Percentiles rank a stretch among this genome's conserved stretches.
phyloP scores from a whole-genome alignment of 371 early-diverging fungal genomes.

The Actinomucor elegans region DNA sequence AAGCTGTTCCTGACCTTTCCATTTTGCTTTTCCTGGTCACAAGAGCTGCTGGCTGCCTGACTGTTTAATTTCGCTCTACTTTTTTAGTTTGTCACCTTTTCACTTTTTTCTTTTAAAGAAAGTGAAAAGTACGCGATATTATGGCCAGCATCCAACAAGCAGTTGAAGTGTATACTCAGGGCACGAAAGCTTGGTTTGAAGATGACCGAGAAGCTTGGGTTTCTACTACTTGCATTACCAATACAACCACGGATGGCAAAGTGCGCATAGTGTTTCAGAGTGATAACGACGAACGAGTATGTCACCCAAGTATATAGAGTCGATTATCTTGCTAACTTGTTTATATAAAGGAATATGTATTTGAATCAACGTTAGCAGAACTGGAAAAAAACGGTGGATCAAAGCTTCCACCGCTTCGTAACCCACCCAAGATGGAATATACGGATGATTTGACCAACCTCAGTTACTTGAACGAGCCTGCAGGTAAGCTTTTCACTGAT shows the following conservation, averaged over 20 bases:
- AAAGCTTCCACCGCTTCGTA: constrained; percentile 84
- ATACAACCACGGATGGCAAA: constrained; percentile 49
- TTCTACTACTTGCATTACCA: constrained; percentile 66
- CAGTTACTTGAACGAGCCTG: constrained; percentile 90
- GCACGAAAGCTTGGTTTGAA: constrained; percentile 85
- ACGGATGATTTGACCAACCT: constrained; percentile 91
- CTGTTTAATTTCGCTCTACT: not conserved
- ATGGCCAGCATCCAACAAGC: constrained; percentile 34
- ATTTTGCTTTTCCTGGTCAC: too few relatives aligned
- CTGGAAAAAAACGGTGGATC: constrained; percentile 63
- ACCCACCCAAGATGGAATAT: constrained; percentile 86
- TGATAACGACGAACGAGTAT: constrained; percentile 57
- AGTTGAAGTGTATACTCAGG: constrained; percentile 64
- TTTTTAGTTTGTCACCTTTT: not conserved
- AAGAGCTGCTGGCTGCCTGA: too few relatives aligned
- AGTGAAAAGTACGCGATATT: not conserved
- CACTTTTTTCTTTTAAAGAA: not conserved
- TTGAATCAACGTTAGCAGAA: constrained; percentile 72
- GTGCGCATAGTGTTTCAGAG: constrained; percentile 64
- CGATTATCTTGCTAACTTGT: too few relatives aligned
- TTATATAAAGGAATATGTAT: constrained; percentile 73
- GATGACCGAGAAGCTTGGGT: constrained; percentile 88
- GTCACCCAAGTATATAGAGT: not conserved
- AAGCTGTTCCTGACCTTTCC: too few relatives aligned
- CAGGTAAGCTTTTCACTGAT: constrained; percentile 49